Conservation (phyloP, 495 filamentous ascomycete species). For the Lasiosphaeria ovina region DNA sequence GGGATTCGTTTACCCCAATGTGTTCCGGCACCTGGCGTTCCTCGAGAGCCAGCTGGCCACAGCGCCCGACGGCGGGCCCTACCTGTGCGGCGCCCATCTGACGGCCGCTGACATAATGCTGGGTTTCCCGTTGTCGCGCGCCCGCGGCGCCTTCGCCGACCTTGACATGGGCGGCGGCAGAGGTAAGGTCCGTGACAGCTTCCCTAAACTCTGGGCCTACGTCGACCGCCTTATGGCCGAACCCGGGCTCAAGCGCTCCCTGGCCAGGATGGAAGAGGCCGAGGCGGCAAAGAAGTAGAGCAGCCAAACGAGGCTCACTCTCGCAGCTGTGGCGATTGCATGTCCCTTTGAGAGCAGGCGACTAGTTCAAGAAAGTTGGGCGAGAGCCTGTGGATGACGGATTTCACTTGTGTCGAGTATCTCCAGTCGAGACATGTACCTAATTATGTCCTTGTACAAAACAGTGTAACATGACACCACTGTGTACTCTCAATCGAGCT, state of each 20-base stretch:
- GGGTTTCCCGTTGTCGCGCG: slow-evolving; percentile 67
- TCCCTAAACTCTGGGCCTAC: slow-evolving; percentile 58
- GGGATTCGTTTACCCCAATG: slow-evolving; percentile 60
- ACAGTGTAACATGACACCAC: too few species aligned
- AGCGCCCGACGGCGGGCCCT: slow-evolving; percentile 55
- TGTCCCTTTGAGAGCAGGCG: too few species aligned
- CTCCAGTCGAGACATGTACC: too few species aligned
- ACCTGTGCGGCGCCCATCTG: slow-evolving; percentile 67
- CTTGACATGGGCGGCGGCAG: slow-evolving; percentile 26
- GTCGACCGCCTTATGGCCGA: slow-evolving; percentile 58
- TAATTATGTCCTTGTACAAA: too few species aligned
- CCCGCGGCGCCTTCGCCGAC: slow-evolving; percentile 56
- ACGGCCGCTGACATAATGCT: slow-evolving; percentile 81
- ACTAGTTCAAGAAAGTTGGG: too few species aligned
- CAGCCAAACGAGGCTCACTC: too few species aligned
- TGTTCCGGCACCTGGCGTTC: slow-evolving; percentile 65
- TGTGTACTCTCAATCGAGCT: too few species aligned
- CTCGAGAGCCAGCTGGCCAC: slow-evolving; percentile 68
- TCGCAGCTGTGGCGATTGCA: too few species aligned
- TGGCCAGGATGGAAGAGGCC: slow-evolving; percentile 59
- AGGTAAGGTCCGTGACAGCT: slow-evolving; percentile 23
- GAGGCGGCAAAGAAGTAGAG: slow-evolving; percentile 29
- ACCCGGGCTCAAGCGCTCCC: slow-evolving; percentile 56
- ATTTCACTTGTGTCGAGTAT: too few species aligned
- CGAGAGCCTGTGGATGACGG: too few species aligned